These are phyloP conservation scores for Volvariella surrecta DNA, from an alignment of 1,284 basidiomycete genomes.

Conservation along the genomic window DNA sequence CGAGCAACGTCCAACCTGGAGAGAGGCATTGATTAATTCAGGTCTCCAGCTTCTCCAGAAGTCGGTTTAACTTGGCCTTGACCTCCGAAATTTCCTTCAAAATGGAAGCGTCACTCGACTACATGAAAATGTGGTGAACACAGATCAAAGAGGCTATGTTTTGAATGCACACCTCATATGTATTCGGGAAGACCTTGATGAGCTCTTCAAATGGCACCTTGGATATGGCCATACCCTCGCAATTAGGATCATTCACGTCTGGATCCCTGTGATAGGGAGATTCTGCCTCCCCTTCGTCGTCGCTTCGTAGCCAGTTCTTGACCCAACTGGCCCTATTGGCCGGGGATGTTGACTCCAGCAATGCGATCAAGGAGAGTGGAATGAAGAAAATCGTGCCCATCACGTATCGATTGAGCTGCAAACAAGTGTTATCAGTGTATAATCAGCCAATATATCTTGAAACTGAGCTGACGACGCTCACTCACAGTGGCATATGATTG, in stretches of 20 bases:
- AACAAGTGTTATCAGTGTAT: neutral
- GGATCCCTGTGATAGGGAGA: slow-evolving; percentile 50
- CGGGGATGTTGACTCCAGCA: slow-evolving; percentile 63
- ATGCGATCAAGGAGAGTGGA: slow-evolving; percentile 65
- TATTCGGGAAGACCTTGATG: slow-evolving; percentile 72
- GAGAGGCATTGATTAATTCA: no score
- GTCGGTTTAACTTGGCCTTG: slow-evolving; percentile 43
- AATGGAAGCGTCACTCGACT: slow-evolving; percentile 70
- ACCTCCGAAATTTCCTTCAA: slow-evolving; percentile 56
- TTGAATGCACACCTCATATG: slow-evolving; percentile 43
- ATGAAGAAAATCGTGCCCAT: slow-evolving; percentile 79
- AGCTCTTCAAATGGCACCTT: slow-evolving; percentile 71
- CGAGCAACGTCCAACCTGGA: no score
- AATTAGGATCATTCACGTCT: slow-evolving; percentile 51
- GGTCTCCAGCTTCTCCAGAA: slow-evolving; percentile 44
- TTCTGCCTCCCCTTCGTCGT: slow-evolving; percentile 63
- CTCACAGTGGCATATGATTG: slow-evolving; percentile 50
- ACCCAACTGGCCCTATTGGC: slow-evolving; percentile 50
- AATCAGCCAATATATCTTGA: neutral
- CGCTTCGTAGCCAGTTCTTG: slow-evolving; percentile 54
- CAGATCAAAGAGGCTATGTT: neutral
- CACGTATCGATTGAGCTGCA: slow-evolving; percentile 69
- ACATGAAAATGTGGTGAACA: slow-evolving; percentile 4
- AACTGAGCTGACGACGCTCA: slow-evolving; percentile 10
- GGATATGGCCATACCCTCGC: slow-evolving; percentile 57